Evolutionary conservation across 2,329 filamentous ascomycete species (phyloP), one percentile per base, ranked within the genome.

Genomic region (Scleromitrula shiraiana): DNA sequence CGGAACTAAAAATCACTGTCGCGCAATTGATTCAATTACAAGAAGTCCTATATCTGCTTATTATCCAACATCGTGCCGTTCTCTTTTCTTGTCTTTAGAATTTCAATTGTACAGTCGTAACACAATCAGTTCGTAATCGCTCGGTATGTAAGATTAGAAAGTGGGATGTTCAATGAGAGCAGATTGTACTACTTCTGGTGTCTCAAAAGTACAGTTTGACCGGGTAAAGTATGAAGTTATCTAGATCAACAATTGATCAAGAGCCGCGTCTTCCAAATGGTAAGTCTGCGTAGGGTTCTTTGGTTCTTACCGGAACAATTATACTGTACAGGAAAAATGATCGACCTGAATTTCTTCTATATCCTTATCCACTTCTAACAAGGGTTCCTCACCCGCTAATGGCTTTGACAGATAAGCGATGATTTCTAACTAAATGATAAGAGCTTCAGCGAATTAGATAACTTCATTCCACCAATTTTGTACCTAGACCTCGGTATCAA

Each of bases 391-490:
- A 15, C 30, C 14, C 30, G 9, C 24, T 20, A 20, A 22, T 37
- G 17, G 7, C n/a, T 27, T 27, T 26, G 24, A 23, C 8, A 45
- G 44, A 48, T 40, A 42, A 39, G 42, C 41, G 33, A 38, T 30
- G 17, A 46, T 26, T 14, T 7, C 12, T 35, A 41, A 19, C 30
- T 29, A 17, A 48, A 29, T 54, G 54, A 55, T 56, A 55, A 55
- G 54, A 56, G 53, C 54, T 54, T 51, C 26, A 35, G 30, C 54
- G 42, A 56, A 53, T 56, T 20, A 50, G 19, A 6, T 6, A 7
- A 20, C 14, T 5, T 17, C 10, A 36, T 48, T 39, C 37, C 12
- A 17, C 14, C 22, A 32, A 17, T 22, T 17, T 20, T 9, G 15
- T 17, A 3, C 26, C 4, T 33, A 8, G n/a, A 15, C 30, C 30